phyloP scores from a whole-genome alignment of 176 grass and related monocot genomes.

The Musa troglodytarum region DNA sequence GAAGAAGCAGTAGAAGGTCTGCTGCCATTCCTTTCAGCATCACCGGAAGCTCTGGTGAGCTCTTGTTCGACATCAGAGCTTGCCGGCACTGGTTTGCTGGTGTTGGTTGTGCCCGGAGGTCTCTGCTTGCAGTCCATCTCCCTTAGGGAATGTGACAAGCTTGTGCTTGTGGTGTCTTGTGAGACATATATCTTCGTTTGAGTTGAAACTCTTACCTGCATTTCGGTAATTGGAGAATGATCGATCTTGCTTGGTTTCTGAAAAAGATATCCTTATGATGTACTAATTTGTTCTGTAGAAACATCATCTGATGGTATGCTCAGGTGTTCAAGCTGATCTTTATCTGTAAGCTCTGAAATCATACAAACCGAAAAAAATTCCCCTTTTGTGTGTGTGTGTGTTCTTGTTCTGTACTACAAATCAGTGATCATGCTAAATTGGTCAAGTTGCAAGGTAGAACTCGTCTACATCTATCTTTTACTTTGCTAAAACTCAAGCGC shows the following conservation, averaged over 20 bases:
- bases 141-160: neutral
- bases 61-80: neutral
- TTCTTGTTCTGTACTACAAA: too few relatives aligned
- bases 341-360: too few relatives aligned
- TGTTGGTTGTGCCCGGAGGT: neutral
- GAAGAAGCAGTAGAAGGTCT: neutral
- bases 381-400: too few relatives aligned
- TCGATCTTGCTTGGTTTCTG: neutral
- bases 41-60: neutral
- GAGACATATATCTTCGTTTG: neutral
- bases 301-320: too few relatives aligned
- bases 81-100: neutral
- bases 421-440: too few relatives aligned
- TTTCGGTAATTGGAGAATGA: conserved; percentile 1
- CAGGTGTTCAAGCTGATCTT: too few relatives aligned
- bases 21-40: neutral
- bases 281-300: too few relatives aligned
- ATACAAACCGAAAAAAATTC: too few relatives aligned
- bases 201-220: neutral
- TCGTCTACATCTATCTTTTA: too few relatives aligned
- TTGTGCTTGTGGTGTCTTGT: neutral
- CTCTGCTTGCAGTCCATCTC: neutral
- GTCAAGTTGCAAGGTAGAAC: too few relatives aligned
- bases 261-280: neutral
- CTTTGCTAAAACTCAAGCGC: too few relatives aligned